Base-by-base conservation (phyloP, 768 basidiomycete genomes). In the Lentinula sp. region DNA sequence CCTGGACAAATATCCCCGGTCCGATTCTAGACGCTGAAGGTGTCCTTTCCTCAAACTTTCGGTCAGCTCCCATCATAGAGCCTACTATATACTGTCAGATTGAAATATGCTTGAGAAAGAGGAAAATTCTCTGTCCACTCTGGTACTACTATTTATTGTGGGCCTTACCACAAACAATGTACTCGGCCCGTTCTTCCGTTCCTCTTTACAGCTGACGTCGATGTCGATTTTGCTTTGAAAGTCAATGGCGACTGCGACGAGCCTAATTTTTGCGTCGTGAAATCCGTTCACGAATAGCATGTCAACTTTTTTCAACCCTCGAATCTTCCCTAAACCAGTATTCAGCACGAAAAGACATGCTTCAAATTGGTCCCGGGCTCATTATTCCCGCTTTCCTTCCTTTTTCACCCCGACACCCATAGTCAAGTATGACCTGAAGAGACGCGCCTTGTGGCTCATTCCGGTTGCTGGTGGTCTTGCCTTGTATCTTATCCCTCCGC, bases 381-480 rank as follows among this genome's bases (percentile, higher is more conserved):
- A 23, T 33, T 63, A 59, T 32, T 61, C 52, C 54, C 62, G 45
- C 55, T 68, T 59, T 62, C 69, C 57, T 59, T 71, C 63, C 61
- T 76, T 75, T 63, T 75, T 78, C 67, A 71, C 72, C 23, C 72
- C 67, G 55, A 66, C 72, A 12, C 71, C 75, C 18, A 61, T 67
- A 39, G 64, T 64, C 56, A 66, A 71, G 55, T 72, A 68, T 54
- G 62, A 67, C 9, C 64, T 70, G 62, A 62, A 70, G 23, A 68
- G 50, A 32, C 45, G 74, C 39, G 73, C 72, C 57, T 69, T 84
- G 57, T 89, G 85, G 86, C 66, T 84, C 12, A 64, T 83, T 35
- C 87, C 89, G 0, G 64, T 86, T 3, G 77, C 78, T 4, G 85
- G 84, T 32, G 87, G 85, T 20, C 64, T 85, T 32, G 69, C 74